These are phyloP conservation scores for Sporisorium graminicola DNA, from an alignment of 1,284 basidiomycete genomes.

Conservation along the genomic window DNA sequence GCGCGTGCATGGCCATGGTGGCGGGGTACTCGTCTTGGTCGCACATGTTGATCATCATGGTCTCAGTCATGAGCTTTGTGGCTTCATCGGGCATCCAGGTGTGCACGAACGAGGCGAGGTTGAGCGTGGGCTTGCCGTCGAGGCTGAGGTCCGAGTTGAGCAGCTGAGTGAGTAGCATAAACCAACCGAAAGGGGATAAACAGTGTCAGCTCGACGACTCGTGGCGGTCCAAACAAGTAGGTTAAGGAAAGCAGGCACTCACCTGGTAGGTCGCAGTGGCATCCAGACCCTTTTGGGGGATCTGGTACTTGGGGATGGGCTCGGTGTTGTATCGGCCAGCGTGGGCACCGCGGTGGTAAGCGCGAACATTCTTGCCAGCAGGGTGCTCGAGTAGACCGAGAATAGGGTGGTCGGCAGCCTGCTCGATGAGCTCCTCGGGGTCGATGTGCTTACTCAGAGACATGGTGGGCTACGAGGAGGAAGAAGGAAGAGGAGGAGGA, in stretches of 20 bases:
- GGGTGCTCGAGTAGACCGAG: constrained; percentile 45
- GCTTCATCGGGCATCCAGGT: constrained; percentile 74
- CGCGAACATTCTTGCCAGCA: constrained; percentile 20
- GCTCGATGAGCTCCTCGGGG: constrained; percentile 59
- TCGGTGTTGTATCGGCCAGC: constrained; percentile 64
- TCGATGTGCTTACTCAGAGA: constrained; percentile 65
- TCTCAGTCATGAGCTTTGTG: constrained; percentile 72
- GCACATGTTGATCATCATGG: constrained; percentile 80
- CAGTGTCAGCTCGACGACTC: background rate
- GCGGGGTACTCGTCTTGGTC: constrained; percentile 90
- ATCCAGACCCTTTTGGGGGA: constrained; percentile 71
- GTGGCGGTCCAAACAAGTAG: background rate
- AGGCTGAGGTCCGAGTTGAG: constrained; percentile 78
- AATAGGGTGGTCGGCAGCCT: constrained; percentile 59
- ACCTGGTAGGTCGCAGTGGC: constrained; percentile 70
- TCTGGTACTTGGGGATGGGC: constrained; percentile 69
- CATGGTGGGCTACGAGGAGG: constrained; percentile 33
- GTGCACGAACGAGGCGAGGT: constrained; percentile 77
- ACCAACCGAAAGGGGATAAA: background rate
- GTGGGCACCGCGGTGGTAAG: constrained; percentile 38
- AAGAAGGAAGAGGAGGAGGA: background rate
- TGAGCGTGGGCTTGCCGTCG: constrained; percentile 82
- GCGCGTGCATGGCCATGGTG: constrained; percentile 65
- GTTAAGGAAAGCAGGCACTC: background rate
- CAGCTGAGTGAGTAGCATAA: constrained; percentile 76